These are phyloP conservation scores for Camellia oleifera DNA, from an alignment of 179 eudicot genomes.

Conservation along the genomic window DNA sequence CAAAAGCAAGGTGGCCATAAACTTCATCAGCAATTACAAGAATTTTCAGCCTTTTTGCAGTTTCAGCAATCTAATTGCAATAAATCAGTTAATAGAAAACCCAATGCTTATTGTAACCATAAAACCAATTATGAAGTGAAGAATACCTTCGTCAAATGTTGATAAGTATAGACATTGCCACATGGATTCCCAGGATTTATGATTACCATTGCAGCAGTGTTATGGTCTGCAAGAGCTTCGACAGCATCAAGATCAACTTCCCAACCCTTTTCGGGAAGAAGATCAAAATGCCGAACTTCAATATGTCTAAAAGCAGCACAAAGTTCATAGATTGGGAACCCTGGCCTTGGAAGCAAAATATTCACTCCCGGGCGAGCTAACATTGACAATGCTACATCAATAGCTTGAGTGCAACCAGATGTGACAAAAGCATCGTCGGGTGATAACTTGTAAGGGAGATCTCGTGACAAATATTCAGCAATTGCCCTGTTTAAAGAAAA, in stretches of 20 bases:
- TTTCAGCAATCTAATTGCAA: constrained; percentile 58
- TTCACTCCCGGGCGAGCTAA: constrained; percentile 66
- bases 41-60: constrained; percentile 64
- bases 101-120: neutral
- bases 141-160: constrained; percentile 53
- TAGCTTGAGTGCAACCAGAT: constrained; percentile 85
- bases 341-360: constrained; percentile 74
- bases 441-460: constrained; percentile 65
- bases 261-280: constrained; percentile 59
- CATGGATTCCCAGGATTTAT: constrained; percentile 92
- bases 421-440: constrained; percentile 78
- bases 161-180: constrained; percentile 70
- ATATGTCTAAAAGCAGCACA: constrained; percentile 63
- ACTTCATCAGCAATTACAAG: constrained; percentile 83
- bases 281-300: constrained; percentile 63
- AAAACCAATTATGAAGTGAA: neutral
- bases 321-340: constrained; percentile 77
- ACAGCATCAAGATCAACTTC: constrained; percentile 60
- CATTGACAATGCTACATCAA: constrained; percentile 61
- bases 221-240: constrained; percentile 57
- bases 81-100: neutral
- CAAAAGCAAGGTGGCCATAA: constrained; percentile 83
- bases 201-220: constrained; percentile 71
- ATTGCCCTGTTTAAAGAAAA: constrained; percentile 62
- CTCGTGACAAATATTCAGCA: constrained; percentile 71